Percentiles rank a stretch among this genome's conserved stretches.
phyloP scores from a whole-genome alignment of 805 yeast genomes.

The Alloascoidea africana region DNA sequence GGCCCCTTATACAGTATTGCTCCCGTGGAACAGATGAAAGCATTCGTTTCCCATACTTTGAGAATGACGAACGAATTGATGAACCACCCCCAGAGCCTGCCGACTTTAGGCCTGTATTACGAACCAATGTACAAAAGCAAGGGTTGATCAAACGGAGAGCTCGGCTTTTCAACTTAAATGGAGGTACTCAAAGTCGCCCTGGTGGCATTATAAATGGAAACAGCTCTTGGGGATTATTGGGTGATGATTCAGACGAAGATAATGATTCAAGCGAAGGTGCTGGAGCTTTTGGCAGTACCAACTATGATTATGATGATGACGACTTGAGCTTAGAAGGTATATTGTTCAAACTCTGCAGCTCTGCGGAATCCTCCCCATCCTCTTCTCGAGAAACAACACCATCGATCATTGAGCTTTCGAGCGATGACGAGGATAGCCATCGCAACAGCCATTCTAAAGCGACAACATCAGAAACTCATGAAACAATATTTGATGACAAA shows the following conservation, averaged over 20 bases:
- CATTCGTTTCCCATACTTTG: too few species aligned
- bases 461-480: background rate
- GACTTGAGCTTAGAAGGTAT: background rate
- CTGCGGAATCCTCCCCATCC: conserved; percentile 5
- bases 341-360: background rate
- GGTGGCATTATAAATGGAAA: too few species aligned
- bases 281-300: background rate
- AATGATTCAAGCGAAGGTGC: conserved; percentile 6
- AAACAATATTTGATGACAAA: background rate
- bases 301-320: conserved; percentile 3
- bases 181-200: too few species aligned
- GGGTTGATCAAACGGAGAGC: too few species aligned
- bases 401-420: conserved; percentile 10
- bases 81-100: too few species aligned
- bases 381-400: conserved; percentile 4
- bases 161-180: too few species aligned
- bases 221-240: too few species aligned
- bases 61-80: too few species aligned
- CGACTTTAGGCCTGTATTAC: too few species aligned
- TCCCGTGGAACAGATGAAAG: too few species aligned
- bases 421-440: conserved; percentile 9
- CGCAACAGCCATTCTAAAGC: conserved; percentile 5
- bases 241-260: too few species aligned
- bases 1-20: conserved; percentile 14
- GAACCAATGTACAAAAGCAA: too few species aligned